phyloP scores from a whole-genome alignment of 2,329 filamentous ascomycete species.

The Myotisia sp. region DNA sequence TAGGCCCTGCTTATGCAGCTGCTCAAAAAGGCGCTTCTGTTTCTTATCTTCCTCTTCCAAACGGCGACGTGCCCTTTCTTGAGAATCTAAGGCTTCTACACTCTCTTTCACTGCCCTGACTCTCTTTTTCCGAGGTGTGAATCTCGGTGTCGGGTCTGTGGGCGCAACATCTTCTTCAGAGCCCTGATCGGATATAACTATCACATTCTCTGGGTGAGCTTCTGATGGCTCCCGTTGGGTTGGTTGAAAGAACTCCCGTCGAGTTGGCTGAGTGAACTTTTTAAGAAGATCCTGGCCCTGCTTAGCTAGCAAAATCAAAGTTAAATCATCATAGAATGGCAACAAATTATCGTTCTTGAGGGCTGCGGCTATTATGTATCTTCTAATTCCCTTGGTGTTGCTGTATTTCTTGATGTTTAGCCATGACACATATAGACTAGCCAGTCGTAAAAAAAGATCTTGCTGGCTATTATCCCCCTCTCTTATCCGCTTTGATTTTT shows the following conservation, averaged over 20 bases:
- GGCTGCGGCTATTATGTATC: conserved; percentile 15
- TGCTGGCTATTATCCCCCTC: conserved; percentile 11
- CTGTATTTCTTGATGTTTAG: conserved; percentile 15
- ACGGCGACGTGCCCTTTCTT: conserved; percentile 42
- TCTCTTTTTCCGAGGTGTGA: conserved; percentile 32
- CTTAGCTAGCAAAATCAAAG: conserved; percentile 12
- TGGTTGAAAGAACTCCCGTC: too few relatives aligned
- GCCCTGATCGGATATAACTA: too few relatives aligned
- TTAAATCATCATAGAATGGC: conserved; percentile 21
- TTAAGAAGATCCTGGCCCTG: too few relatives aligned
- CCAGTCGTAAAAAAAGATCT: conserved; percentile 14
- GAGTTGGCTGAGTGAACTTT: too few relatives aligned
- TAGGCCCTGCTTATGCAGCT: conserved; percentile 20
- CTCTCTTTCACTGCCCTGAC: conserved; percentile 37
- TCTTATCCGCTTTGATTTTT: conserved; percentile 8
- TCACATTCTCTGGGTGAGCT: too few relatives aligned
- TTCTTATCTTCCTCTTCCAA: conserved; percentile 42
- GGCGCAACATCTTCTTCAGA: background rate
- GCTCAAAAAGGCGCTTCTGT: conserved; percentile 21
- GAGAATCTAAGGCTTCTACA: conserved; percentile 38
- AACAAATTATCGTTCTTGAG: conserved; percentile 16
- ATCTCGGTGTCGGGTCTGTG: too few relatives aligned
- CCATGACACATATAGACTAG: conserved; percentile 23
- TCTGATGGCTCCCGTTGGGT: too few relatives aligned
- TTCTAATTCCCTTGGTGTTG: conserved; percentile 13